Evolutionary conservation across 1,284 basidiomycete genomes (phyloP), one percentile per base, ranked within the genome.

Genomic region (Gymnopus androsaceus): DNA sequence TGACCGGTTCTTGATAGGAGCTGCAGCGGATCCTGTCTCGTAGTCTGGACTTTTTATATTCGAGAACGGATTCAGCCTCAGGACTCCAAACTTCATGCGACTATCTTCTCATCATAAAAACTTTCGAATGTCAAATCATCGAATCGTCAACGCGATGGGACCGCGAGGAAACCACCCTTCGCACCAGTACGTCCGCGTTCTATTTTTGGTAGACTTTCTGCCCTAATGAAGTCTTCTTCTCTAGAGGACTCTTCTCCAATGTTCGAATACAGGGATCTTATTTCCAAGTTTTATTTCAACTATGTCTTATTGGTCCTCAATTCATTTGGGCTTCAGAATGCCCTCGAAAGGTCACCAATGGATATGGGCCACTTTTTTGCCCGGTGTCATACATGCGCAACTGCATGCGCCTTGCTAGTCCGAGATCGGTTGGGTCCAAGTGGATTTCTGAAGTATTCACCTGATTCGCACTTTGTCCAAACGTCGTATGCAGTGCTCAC

Each of bases 261-360:
- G 4, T 47, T 59, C 1, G 64, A 81, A 51, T 87, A 89, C 69
- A 74, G 76, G 54, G 68, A 69, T 42, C 70, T 81, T 40, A 84
- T 86, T 42, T 79, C 83, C 17, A 76, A 83, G 61, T 94, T 94
- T 68, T 94, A 92, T 69, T 90, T 82, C 72, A 82, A 92, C 67
- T 95, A 96, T 67, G 85, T 88, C 28, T 85, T 88, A 69, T 80
- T 96, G 44, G 90, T 95, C 21, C 77, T 98, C 63, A 95, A 97
- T 69, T 95, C 94, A 6, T 98, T 98, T 64, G 95, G 95, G 2
- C 79, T 98, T 54, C 95, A 98, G 71, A 92, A 96, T 66, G 92
- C 95, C 3, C 75, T 97, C 53, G 94, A 96, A 69, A 80, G 82
- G 14, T 79, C 83, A 11, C 73, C 80, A 1, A 74, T 90, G 47